Percentiles rank a stretch among this genome's conserved stretches.
Conservation (phyloP, 352 stramenopile genomes). For the Elongisporangium anandrum region DNA sequence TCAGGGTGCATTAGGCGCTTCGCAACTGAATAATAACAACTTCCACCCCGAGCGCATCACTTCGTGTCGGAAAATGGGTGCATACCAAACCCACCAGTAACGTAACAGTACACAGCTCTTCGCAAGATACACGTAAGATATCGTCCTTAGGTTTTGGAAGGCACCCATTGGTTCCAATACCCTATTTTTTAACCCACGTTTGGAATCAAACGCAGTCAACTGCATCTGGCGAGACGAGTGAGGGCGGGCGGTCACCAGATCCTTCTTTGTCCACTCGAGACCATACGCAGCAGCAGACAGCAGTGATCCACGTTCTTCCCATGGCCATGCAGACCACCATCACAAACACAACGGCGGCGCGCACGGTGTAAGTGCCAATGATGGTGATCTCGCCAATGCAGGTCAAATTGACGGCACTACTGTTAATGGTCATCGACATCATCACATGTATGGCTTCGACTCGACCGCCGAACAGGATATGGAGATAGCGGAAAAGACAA, state of each 20-base stretch:
- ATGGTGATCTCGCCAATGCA: constrained; percentile 28
- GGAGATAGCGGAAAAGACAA: too few species aligned
- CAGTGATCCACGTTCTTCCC: not conserved
- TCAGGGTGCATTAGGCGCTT: too few species aligned
- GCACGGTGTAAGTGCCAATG: not conserved
- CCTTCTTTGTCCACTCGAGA: not conserved
- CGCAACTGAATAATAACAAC: too few species aligned
- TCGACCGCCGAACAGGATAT: constrained; percentile 12
- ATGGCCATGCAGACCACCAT: not conserved
- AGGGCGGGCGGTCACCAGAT: not conserved
- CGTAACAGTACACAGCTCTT: too few species aligned
- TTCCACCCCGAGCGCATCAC: too few species aligned
- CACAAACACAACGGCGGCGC: not conserved
- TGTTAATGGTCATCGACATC: constrained; percentile 37
- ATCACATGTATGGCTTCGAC: constrained; percentile 36
- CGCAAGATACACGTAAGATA: too few species aligned
- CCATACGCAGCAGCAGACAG: constrained; percentile 12
- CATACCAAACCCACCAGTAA: too few species aligned
- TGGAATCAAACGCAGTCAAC: not conserved
- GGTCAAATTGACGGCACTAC: constrained; percentile 30
- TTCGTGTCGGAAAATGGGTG: too few species aligned
- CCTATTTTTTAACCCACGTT: too few species aligned
- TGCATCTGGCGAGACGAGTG: not conserved
- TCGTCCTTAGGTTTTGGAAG: too few species aligned
- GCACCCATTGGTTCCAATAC: too few species aligned